A percentile compares a stretch with the other conserved stretches of the same genome.
These are phyloP conservation scores for Panaeolus cyanescens DNA, from an alignment of 768 basidiomycete species.

Conservation along the genomic window DNA sequence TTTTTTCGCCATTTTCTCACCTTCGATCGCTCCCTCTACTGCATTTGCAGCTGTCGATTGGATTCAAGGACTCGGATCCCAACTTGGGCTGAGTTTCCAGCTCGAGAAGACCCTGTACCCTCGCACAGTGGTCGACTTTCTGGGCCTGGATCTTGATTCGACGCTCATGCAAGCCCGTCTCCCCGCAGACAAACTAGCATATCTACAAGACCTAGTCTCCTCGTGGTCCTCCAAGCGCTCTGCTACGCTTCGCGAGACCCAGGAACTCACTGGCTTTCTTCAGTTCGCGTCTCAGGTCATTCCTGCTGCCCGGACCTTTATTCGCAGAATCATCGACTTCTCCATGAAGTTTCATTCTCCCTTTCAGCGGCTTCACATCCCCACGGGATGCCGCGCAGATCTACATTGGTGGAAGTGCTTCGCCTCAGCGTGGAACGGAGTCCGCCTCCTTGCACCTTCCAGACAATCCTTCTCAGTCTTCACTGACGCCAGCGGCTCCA, in stretches of 20 bases:
- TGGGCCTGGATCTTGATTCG: slow-evolving; percentile 26
- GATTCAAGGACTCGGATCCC: slow-evolving; percentile 24
- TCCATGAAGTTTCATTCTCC: not conserved
- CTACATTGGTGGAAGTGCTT: not conserved
- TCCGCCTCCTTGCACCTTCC: not conserved
- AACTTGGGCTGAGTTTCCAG: slow-evolving; percentile 32
- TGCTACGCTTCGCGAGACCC: slow-evolving; percentile 14
- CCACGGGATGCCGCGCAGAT: not conserved
- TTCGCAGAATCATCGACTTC: not conserved
- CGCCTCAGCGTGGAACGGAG: not conserved
- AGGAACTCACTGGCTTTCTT: not conserved
- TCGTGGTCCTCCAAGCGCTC: slow-evolving; percentile 15
- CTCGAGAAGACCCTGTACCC: slow-evolving; percentile 26
- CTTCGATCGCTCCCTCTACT: not conserved
- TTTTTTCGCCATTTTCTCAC: slow-evolving; percentile 28
- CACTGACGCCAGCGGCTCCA: slow-evolving; percentile 31
- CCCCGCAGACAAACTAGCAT: slow-evolving; percentile 7
- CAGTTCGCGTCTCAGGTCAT: not conserved
- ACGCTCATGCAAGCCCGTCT: slow-evolving; percentile 30
- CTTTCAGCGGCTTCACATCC: not conserved
- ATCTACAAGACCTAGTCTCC: slow-evolving; percentile 21
- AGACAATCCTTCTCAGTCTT: slow-evolving; percentile 15
- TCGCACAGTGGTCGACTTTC: slow-evolving; percentile 20
- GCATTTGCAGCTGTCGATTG: slow-evolving; percentile 26
- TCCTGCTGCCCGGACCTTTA: not conserved